Base-by-base conservation (phyloP, 495 filamentous ascomycete genomes). In the Neurospora tetrasperma region DNA sequence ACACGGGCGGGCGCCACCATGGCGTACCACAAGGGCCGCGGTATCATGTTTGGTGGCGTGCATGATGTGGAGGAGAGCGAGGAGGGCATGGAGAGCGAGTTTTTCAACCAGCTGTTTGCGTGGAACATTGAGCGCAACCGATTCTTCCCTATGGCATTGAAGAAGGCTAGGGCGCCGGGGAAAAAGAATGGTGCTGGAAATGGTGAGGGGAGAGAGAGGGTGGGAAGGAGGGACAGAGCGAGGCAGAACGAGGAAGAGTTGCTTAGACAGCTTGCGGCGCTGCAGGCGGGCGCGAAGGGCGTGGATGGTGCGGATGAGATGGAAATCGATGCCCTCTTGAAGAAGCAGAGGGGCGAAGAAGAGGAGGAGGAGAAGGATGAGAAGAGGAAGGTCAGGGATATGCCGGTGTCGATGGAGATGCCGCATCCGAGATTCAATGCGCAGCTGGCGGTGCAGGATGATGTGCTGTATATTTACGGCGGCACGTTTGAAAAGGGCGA, bases 401-500 rank as follows among this genome's bases (percentile, higher is more conserved):
- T 88, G 76, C 84, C 86, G 18, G 82, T 85, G 0, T 84, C 89
- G 35, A 91, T 91, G 77, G 93, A 94, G 77, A 89, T 97, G 80
- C 96, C 96, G 48, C 94, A 96, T 77, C 86, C 87, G 42, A 85
- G 96, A 59, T 98, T 98, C 82, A 97, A 98, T 75, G 91, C 92
- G 4, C 92, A 94, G 74, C 82, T 99, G 46, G 88, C 96, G 1
- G 93, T 98, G 10, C 94, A 97, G 81, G 93, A 93, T 71, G 96
- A 99, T 81, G 88, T 91, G 16, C 84, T 98, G 0, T 99, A 96
- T 78, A 91, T 97, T 35, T 97, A 95, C 77, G 94, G 96, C 23
- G 96, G 96, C 16, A 99, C 94, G 0, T 97, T 92, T 76, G 96
- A 99, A 78, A 94, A 95, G 81, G 94, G 92, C 27, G 96, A 98